Evolutionary conservation across 805 yeast genomes (phyloP).

Genomic region (Ogataea siamensis): DNA sequence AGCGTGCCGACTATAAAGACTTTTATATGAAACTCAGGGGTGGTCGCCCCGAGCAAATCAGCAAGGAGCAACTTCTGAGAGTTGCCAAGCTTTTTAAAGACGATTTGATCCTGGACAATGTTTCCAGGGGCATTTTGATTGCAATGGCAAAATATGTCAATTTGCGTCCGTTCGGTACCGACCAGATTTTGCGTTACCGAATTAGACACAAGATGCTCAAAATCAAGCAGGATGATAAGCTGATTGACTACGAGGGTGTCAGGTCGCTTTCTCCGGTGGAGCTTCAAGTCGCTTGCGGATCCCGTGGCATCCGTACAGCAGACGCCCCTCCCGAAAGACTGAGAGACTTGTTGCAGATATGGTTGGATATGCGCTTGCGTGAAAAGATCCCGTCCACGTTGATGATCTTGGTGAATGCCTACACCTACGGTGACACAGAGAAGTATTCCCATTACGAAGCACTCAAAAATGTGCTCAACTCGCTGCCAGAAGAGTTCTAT

Average conservation of each 20-base stretch:
- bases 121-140: slow-evolving; percentile 84
- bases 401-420: slow-evolving; percentile 80
- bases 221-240: slow-evolving; percentile 86
- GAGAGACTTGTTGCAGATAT: slow-evolving; percentile 71
- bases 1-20: slow-evolving; percentile 68
- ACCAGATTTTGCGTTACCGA: slow-evolving; percentile 82
- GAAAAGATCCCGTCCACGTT: slow-evolving; percentile 89
- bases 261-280: slow-evolving; percentile 77
- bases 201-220: slow-evolving; percentile 85
- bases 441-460: slow-evolving; percentile 72
- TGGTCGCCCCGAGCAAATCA: slow-evolving; percentile 27
- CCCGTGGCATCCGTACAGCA: slow-evolving; percentile 83
- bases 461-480: slow-evolving; percentile 77
- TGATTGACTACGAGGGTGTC: slow-evolving; percentile 91
- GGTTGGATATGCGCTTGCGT: slow-evolving; percentile 85
- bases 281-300: slow-evolving; percentile 84
- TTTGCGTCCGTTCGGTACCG: slow-evolving; percentile 88
- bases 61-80: slow-evolving; percentile 62
- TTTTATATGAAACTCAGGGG: slow-evolving; percentile 61
- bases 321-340: slow-evolving; percentile 77
- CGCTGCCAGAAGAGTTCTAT: slow-evolving; percentile 92
- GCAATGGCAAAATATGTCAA: slow-evolving; percentile 93
- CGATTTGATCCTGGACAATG: slow-evolving; percentile 88
- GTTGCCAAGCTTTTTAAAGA: slow-evolving; percentile 92
- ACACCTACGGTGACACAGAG: slow-evolving; percentile 73